Percentiles rank a stretch among this genome's conserved stretches.
Evolutionary conservation across 2,329 filamentous ascomycete species (phyloP).

Genomic region (Trichoderma endophyticum): DNA sequence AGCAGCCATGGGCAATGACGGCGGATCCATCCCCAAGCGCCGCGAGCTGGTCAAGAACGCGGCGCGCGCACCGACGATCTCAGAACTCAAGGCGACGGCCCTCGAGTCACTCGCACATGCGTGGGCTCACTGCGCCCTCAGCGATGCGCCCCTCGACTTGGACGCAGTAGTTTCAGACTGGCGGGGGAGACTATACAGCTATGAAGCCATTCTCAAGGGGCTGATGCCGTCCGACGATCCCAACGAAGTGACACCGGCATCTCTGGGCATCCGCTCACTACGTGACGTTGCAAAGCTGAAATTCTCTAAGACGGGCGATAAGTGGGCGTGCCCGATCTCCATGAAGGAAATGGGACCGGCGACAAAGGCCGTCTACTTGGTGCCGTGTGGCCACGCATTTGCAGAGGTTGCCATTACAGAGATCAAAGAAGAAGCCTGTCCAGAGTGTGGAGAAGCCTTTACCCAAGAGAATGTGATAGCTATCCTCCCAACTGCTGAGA

Average conservation of each 20-base stretch:
- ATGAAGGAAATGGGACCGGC: constrained; percentile 78
- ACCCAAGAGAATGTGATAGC: constrained; percentile 73
- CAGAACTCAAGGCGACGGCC: constrained; percentile 84
- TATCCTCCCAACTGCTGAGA: constrained; percentile 68
- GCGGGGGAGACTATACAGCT: constrained; percentile 85
- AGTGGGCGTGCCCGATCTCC: constrained; percentile 82
- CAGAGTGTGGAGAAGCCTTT: constrained; percentile 75
- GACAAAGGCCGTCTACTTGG: constrained; percentile 80
- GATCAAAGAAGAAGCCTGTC: constrained; percentile 61
- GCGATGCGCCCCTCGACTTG: constrained; percentile 65
- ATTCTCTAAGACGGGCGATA: constrained; percentile 54
- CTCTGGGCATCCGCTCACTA: constrained; percentile 68
- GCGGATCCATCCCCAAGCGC: constrained; percentile 91
- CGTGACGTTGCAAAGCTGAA: constrained; percentile 85
- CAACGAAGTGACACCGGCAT: constrained; percentile 42
- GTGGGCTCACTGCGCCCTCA: constrained; percentile 88
- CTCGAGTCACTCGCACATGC: constrained; percentile 81
- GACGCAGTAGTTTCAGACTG: constrained; percentile 80
- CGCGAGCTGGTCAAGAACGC: constrained; percentile 95
- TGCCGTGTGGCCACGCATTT: constrained; percentile 95
- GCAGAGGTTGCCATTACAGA: constrained; percentile 81
- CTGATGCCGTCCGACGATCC: constrained; percentile 60
- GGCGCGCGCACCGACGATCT: constrained; percentile 74
- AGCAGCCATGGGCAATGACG: constrained; percentile 85
- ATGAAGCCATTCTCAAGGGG: constrained; percentile 75